Evolutionary conservation across 352 stramenopile species (phyloP).

Genomic region (Pythium guiyangense): DNA sequence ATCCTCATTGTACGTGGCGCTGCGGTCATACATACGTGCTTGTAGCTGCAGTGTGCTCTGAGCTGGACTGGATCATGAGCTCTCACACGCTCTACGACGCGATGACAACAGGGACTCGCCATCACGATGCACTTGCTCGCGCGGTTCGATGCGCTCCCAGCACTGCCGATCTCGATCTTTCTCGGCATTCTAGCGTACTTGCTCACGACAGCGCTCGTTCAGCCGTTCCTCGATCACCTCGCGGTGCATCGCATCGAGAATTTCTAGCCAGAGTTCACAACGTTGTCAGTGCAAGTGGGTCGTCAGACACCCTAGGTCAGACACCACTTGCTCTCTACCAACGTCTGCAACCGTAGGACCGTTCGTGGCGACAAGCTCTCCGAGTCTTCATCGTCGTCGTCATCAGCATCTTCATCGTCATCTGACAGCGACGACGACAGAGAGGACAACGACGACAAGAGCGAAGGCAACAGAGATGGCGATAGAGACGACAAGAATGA

Average conservation of each 20-base stretch:
- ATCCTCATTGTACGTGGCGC: conserved; percentile 81
- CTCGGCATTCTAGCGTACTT: conserved; percentile 53
- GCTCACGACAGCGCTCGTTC: conserved; percentile 25
- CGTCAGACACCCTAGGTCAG: too few species aligned
- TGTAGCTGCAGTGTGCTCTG: not conserved
- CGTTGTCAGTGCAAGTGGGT: too few species aligned
- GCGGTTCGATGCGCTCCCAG: conserved; percentile 91
- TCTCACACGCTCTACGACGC: not conserved
- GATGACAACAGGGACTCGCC: conserved; percentile 56
- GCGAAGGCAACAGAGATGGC: not conserved
- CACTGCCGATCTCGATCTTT: conserved; percentile 96
- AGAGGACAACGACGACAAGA: not conserved
- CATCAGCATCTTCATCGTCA: conserved; percentile 31
- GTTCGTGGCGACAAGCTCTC: not conserved
- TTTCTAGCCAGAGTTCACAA: conserved; percentile 1
- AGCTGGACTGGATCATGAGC: not conserved
- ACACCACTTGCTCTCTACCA: too few species aligned
- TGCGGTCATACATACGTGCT: not conserved
- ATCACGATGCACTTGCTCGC: conserved; percentile 92
- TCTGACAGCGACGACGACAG: conserved; percentile 17
- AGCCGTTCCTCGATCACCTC: conserved; percentile 32
- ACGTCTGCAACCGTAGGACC: too few species aligned
- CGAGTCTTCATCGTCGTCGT: conserved; percentile 26
- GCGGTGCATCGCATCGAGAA: conserved; percentile 6
- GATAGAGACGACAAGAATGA: too few species aligned